phyloP scores from a whole-genome alignment of 2,329 filamentous ascomycete genomes.

The Colletotrichum liriopes region DNA sequence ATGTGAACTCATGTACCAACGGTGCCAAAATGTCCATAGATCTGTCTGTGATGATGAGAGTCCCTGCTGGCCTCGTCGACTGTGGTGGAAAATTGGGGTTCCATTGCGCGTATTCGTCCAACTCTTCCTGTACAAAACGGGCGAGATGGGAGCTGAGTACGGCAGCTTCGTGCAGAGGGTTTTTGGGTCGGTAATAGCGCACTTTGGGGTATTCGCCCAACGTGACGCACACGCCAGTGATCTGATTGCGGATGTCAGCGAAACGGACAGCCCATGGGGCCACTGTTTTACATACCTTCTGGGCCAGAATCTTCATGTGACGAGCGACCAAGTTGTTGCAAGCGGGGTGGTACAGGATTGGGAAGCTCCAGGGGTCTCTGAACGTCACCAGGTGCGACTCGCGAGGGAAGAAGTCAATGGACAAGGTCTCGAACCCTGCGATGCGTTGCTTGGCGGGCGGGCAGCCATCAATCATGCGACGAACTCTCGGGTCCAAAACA shows the following conservation, averaged over 20 bases:
- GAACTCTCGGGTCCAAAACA: slow-evolving; percentile 79
- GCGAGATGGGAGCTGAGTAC: slow-evolving; percentile 92
- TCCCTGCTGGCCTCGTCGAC: slow-evolving; percentile 83
- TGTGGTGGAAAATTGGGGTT: slow-evolving; percentile 88
- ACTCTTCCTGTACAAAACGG: slow-evolving; percentile 90
- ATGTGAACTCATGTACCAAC: slow-evolving; percentile 95
- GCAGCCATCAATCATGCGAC: slow-evolving; percentile 82
- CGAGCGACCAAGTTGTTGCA: slow-evolving; percentile 88
- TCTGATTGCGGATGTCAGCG: slow-evolving; percentile 62
- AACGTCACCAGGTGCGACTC: slow-evolving; percentile 95
- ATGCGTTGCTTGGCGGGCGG: slow-evolving; percentile 80
- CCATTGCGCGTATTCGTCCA: slow-evolving; percentile 90
- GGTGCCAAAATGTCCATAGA: slow-evolving; percentile 94
- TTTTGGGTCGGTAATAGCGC: slow-evolving; percentile 86
- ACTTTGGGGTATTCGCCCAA: slow-evolving; percentile 96
- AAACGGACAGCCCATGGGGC: neutral
- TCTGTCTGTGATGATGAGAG: slow-evolving; percentile 89
- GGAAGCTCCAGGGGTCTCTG: slow-evolving; percentile 95
- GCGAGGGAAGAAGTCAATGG: slow-evolving; percentile 90
- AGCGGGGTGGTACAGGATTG: slow-evolving; percentile 88
- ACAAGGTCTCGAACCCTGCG: slow-evolving; percentile 84
- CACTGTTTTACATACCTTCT: slow-evolving; percentile 76
- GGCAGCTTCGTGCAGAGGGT: slow-evolving; percentile 86
- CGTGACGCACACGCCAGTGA: slow-evolving; percentile 89
- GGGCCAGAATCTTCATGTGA: slow-evolving; percentile 88